Evolutionary conservation across 2,329 filamentous ascomycete species (phyloP).

Genomic region (Berkeleyomyces rouxiae): DNA sequence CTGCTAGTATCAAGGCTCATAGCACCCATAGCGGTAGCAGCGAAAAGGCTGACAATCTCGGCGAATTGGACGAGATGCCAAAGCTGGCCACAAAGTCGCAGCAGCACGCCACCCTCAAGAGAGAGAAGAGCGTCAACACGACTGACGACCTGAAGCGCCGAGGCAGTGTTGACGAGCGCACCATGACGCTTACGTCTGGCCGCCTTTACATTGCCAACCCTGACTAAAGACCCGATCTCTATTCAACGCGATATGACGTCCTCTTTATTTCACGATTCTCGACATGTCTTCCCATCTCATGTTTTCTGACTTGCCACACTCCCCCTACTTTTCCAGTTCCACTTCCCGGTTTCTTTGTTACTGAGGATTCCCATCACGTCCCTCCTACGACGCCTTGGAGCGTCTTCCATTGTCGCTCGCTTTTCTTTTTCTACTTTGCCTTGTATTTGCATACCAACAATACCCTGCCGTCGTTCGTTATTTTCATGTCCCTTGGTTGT

Average conservation of each 20-base stretch:
- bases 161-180: constrained; percentile 71
- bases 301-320: not conserved
- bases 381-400: not conserved
- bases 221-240: constrained; percentile 31
- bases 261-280: not conserved
- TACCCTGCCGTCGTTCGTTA: constrained; percentile 9
- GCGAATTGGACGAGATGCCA: constrained; percentile 33
- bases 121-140: constrained; percentile 49
- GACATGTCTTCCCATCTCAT: not conserved
- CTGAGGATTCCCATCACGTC: not conserved
- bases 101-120: constrained; percentile 38
- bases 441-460: constrained; percentile 13
- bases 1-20: constrained; percentile 30
- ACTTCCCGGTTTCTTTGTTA: not conserved
- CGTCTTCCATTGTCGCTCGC: constrained; percentile 1
- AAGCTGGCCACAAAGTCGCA: constrained; percentile 42
- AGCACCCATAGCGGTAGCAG: constrained; percentile 41
- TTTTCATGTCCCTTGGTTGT: constrained; percentile 1
- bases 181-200: constrained; percentile 55
- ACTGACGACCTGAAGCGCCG: constrained; percentile 56
- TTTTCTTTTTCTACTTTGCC: not conserved
- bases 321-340: not conserved
- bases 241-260: not conserved
- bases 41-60: constrained; percentile 44
- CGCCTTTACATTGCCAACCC: constrained; percentile 77